These are phyloP conservation scores for Rostrohypoxylon terebratum DNA, from an alignment of 495 filamentous ascomycete genomes.

Conservation along the genomic window DNA sequence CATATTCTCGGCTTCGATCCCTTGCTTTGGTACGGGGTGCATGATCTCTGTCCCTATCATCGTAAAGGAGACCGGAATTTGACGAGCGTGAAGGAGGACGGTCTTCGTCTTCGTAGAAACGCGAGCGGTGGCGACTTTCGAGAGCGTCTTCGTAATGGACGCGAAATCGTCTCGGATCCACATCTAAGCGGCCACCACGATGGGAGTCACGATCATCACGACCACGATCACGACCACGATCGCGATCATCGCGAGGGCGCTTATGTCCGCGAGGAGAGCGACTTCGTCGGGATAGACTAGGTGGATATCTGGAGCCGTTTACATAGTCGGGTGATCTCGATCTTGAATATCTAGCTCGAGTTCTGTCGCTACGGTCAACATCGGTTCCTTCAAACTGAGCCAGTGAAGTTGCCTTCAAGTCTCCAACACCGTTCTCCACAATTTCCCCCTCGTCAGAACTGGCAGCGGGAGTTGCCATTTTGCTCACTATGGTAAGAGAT, in stretches of 20 bases:
- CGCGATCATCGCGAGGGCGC: slow-evolving; percentile 72
- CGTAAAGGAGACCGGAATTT: slow-evolving; percentile 61
- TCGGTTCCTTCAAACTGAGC: slow-evolving; percentile 63
- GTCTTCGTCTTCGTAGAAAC: slow-evolving; percentile 75
- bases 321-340: slow-evolving; percentile 81
- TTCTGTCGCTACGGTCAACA: slow-evolving; percentile 77
- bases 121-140: slow-evolving; percentile 60
- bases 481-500: slow-evolving; percentile 53
- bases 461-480: slow-evolving; percentile 63
- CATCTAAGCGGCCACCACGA: slow-evolving; percentile 57
- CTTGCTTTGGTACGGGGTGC: slow-evolving; percentile 37
- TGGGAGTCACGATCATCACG: slow-evolving; percentile 65
- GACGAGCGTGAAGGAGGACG: slow-evolving; percentile 63
- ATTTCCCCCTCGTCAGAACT: slow-evolving; percentile 89
- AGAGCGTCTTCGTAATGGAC: slow-evolving; percentile 68
- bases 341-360: slow-evolving; percentile 72
- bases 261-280: slow-evolving; percentile 71
- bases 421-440: slow-evolving; percentile 75
- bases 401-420: slow-evolving; percentile 67
- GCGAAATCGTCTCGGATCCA: slow-evolving; percentile 69
- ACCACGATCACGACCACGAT: slow-evolving; percentile 60
- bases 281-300: slow-evolving; percentile 62
- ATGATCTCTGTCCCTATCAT: slow-evolving; percentile 62
- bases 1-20: slow-evolving; percentile 52
- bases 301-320: slow-evolving; percentile 78